Evolutionary conservation across 768 basidiomycete species (phyloP).

Genomic region (Suillus brevipes): DNA sequence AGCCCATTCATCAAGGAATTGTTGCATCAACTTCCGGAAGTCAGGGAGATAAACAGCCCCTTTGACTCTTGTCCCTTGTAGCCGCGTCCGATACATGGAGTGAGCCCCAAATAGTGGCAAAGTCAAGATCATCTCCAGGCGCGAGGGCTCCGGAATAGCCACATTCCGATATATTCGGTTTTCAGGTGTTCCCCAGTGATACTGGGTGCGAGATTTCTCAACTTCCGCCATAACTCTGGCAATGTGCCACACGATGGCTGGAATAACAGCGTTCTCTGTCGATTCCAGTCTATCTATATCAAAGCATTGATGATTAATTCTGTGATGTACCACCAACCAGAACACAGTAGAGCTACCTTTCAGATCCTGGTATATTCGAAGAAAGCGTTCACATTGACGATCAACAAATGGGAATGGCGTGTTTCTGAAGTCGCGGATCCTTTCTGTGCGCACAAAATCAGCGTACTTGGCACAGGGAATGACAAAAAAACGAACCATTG

Average conservation of each 20-base stretch:
- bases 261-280: conserved; percentile 12
- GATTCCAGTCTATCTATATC: conserved; percentile 1
- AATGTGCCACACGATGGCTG: conserved; percentile 22
- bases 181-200: conserved; percentile 19
- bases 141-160: conserved; percentile 12
- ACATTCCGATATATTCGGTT: conserved; percentile 8
- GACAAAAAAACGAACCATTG: too few species aligned
- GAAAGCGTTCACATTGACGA: conserved; percentile 14
- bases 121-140: conserved; percentile 17
- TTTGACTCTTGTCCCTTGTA: conserved; percentile 7
- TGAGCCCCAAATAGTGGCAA: conserved; percentile 22
- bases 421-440: conserved; percentile 19
- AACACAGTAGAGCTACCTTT: conserved; percentile 12
- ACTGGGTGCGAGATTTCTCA: conserved; percentile 10
- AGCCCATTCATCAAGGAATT: conserved; percentile 26
- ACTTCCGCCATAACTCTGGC: conserved; percentile 20
- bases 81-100: conserved; percentile 20
- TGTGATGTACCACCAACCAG: not conserved
- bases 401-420: conserved; percentile 27
- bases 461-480: too few species aligned
- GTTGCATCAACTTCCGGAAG: conserved; percentile 10
- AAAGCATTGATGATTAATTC: not conserved
- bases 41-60: too few species aligned
- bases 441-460: conserved; percentile 12
- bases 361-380: conserved; percentile 22